Conservation (phyloP, 1,284 basidiomycete species). For the Melampsora americana region DNA sequence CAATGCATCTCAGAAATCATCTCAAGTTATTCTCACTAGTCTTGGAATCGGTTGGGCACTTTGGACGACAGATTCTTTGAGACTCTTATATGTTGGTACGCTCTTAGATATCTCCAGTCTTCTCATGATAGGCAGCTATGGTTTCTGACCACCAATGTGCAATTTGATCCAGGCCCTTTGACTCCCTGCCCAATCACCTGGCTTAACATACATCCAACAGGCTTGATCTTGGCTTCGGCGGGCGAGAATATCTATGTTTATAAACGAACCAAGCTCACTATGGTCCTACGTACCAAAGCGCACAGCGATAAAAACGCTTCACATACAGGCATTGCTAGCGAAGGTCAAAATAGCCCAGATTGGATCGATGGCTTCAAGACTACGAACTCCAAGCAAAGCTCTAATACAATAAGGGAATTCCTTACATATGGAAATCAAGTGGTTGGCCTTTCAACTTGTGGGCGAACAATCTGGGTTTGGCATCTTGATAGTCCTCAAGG, state of each 20-base stretch:
- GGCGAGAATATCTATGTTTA: constrained; percentile 25
- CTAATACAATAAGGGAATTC: constrained; percentile 40
- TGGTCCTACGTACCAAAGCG: constrained; percentile 1
- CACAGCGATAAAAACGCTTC: not conserved
- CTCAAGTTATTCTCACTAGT: constrained; percentile 68
- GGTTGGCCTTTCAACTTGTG: constrained; percentile 64
- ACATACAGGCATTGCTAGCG: not conserved
- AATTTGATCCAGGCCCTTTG: constrained; percentile 26
- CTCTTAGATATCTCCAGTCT: constrained; percentile 27
- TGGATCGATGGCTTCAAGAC: constrained; percentile 35
- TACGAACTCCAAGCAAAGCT: not conserved
- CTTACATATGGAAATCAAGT: constrained; percentile 52
- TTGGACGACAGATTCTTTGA: constrained; percentile 94
- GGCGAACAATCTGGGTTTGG: constrained; percentile 77
- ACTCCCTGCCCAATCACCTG: constrained; percentile 38
- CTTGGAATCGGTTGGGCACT: constrained; percentile 88
- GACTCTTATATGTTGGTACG: constrained; percentile 85
- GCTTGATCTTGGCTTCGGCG: constrained; percentile 37
- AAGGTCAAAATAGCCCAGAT: not conserved
- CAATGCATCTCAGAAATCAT: constrained; percentile 47
- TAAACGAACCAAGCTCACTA: constrained; percentile 22
- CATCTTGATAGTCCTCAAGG: constrained; percentile 62
- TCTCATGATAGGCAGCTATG: not conserved
- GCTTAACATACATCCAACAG: constrained; percentile 26
- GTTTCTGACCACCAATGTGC: not conserved